Base-by-base conservation (phyloP, 2,329 filamentous ascomycete species). In the Trichophyton simii region DNA sequence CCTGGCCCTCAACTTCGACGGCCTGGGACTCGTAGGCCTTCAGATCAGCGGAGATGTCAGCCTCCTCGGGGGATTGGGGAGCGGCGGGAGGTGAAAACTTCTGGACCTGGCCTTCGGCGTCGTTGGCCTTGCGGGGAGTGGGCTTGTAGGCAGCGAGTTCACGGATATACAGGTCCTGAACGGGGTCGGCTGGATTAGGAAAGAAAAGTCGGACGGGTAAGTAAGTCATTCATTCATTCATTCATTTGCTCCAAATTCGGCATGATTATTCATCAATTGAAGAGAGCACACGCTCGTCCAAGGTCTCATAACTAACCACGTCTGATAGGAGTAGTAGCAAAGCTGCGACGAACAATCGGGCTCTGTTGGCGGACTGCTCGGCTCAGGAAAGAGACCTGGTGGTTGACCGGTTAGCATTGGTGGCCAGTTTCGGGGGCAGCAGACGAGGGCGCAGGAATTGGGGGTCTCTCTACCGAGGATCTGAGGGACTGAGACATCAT, bases 71-170 rank as follows among this genome's bases (percentile, higher is more conserved):
- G 41, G 91, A 95, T 73, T 83, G 78, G 72, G 94, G 92, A 63
- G 91, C 78, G 76, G 88, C 85, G 71, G 94, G 94, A 67, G 87
- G 75, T 72, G 75, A 73, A 82, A 97, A 99, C 76, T 85, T 89
- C 76, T 94, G 88, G 70, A 97, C 94, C 70, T 95, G 88, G 74
- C 89, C 91, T 69, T 92, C 87, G 73, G 91, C 81, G 73, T 97
- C 94, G 71, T 84, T 84, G 66, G 90, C 82, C 83, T 96, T 96
- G 79, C 92, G 75, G 68, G 85, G 80, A 62, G 88, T 81, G 66
- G 86, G 80, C 84, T 97, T 97, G 87, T 96, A 97, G 78, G 85
- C 84, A 80, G 92, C 94, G 74, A 99, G 86, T 79, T 97, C 91
- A 77, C 87, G 88, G 70, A 99, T 86, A 83, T 99, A 99, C 73